A percentile compares a stretch with the other conserved stretches of the same genome.
Conservation (phyloP, 352 stramenopile species). For the Phytophthora fragariaefolia region DNA sequence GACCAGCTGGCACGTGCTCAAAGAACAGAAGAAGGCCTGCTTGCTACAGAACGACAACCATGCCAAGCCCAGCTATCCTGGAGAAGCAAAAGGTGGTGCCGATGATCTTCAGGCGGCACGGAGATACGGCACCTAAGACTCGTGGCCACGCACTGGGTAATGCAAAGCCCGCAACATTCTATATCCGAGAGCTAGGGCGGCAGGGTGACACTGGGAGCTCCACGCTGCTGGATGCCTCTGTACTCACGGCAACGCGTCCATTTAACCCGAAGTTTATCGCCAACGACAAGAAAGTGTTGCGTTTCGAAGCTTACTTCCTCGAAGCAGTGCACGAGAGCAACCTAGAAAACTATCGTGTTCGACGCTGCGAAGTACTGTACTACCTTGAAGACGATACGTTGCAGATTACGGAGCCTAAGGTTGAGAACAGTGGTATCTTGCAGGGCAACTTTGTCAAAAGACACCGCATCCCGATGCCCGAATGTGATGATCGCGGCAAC, state of each 20-base stretch:
- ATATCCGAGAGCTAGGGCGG: conserved; percentile 71
- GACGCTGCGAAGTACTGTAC: conserved; percentile 79
- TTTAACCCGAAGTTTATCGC: conserved; percentile 77
- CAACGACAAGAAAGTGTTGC: conserved; percentile 85
- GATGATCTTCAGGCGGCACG: conserved; percentile 82
- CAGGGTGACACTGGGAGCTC: conserved; percentile 52
- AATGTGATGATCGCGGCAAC: conserved; percentile 74
- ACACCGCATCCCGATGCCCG: conserved; percentile 83
- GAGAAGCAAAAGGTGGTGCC: conserved; percentile 84
- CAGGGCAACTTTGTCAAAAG: conserved; percentile 91
- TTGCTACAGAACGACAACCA: conserved; percentile 18
- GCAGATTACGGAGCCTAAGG: conserved; percentile 88
- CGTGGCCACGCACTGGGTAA: conserved; percentile 69
- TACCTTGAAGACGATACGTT: conserved; percentile 91
- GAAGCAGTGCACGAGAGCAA: conserved; percentile 89
- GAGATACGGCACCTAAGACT: conserved; percentile 73
- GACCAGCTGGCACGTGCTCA: not conserved
- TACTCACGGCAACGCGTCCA: conserved; percentile 46
- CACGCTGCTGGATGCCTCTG: conserved; percentile 54
- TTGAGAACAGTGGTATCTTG: conserved; percentile 90
- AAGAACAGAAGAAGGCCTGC: conserved; percentile 1
- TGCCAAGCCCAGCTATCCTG: conserved; percentile 65
- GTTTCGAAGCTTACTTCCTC: conserved; percentile 90
- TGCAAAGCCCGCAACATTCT: conserved; percentile 68
- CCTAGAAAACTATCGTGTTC: conserved; percentile 86